A percentile compares a stretch with the other conserved stretches of the same genome.
phyloP scores from a whole-genome alignment of 805 yeast genomes.

The Lachancea thermotolerans region DNA sequence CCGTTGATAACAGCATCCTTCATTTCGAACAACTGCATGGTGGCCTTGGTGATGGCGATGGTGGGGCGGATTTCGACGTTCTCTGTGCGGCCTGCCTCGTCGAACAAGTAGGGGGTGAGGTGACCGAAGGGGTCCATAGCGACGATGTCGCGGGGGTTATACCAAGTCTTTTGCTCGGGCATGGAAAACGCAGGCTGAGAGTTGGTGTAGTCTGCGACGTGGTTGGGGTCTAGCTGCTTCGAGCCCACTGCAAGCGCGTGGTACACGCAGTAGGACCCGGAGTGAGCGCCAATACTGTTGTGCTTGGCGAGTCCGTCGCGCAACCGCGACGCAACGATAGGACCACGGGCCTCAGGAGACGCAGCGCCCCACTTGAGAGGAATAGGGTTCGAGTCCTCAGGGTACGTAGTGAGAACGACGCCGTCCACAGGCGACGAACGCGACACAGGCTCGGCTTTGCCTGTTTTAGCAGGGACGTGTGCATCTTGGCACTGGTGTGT shows the following conservation, averaged over 20 bases:
- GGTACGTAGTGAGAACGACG: constrained; percentile 46
- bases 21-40: constrained; percentile 53
- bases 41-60: constrained; percentile 61
- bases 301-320: constrained; percentile 45
- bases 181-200: constrained; percentile 55
- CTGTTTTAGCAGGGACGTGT: not conserved
- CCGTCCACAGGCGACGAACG: constrained; percentile 11
- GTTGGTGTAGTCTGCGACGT: constrained; percentile 54
- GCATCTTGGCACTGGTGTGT: not conserved
- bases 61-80: constrained; percentile 57
- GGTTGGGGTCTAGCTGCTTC: constrained; percentile 45
- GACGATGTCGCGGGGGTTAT: constrained; percentile 48
- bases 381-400: constrained; percentile 46
- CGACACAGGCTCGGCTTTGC: not conserved
- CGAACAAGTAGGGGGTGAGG: constrained; percentile 53
- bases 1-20: constrained; percentile 50
- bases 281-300: constrained; percentile 59
- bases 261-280: constrained; percentile 58
- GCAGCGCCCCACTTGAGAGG: constrained; percentile 47
- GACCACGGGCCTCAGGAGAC: constrained; percentile 46
- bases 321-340: constrained; percentile 48
- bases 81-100: constrained; percentile 37
- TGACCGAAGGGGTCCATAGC: constrained; percentile 66
- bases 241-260: constrained; percentile 63
- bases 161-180: constrained; percentile 52